phyloP scores from a whole-genome alignment of 2,329 filamentous ascomycete species.

The Falciphora oryzae region DNA sequence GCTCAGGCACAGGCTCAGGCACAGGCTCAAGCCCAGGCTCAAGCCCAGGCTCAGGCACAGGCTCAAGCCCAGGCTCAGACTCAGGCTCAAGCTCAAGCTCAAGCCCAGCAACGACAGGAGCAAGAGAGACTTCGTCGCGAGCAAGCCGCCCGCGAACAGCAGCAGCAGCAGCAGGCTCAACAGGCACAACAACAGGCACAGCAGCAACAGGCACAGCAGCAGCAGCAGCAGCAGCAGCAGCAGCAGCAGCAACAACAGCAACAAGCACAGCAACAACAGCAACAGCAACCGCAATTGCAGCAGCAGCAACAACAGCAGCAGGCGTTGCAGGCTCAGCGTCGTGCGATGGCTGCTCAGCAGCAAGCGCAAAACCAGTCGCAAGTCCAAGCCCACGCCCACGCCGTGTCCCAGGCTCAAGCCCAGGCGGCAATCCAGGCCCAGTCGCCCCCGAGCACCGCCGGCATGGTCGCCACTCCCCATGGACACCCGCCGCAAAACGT shows the following conservation, averaged over 20 bases:
- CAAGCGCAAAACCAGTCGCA: constrained; percentile 21
- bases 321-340: constrained; percentile 16
- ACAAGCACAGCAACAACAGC: constrained; percentile 19
- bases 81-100: constrained; percentile 23
- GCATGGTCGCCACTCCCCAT: constrained; percentile 35
- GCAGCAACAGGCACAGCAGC: constrained; percentile 24
- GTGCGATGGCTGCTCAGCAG: constrained; percentile 17
- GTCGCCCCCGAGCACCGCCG: constrained; percentile 25
- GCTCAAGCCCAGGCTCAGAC: constrained; percentile 20
- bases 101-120: constrained; percentile 17
- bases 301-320: constrained; percentile 13
- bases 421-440: constrained; percentile 18
- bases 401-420: constrained; percentile 18
- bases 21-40: constrained; percentile 25
- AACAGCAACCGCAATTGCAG: constrained; percentile 17
- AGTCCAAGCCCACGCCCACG: constrained; percentile 18
- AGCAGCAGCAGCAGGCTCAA: constrained; percentile 16
- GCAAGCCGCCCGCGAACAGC: constrained; percentile 12
- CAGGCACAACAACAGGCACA: constrained; percentile 18
- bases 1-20: constrained; percentile 28
- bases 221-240: constrained; percentile 20
- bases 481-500: constrained; percentile 33
- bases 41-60: constrained; percentile 25
- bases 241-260: constrained; percentile 15
- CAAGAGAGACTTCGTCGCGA: constrained; percentile 11